Evolutionary conservation across 805 yeast species (phyloP).

Genomic region (Pichia occidentalis): DNA sequence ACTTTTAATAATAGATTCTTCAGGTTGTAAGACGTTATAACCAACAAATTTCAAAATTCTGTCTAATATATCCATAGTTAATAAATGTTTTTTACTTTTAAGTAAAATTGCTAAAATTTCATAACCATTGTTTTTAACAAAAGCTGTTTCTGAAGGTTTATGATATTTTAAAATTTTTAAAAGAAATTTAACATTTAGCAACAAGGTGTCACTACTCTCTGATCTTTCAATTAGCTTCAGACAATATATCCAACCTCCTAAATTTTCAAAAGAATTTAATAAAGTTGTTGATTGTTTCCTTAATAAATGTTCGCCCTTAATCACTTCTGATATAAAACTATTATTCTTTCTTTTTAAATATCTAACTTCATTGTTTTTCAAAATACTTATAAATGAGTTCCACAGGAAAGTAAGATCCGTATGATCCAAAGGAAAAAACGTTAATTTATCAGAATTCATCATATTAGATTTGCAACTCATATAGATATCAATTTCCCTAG

Average conservation of each 20-base stretch:
- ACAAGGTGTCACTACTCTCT: slow-evolving; percentile 29
- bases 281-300: slow-evolving; percentile 17
- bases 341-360: slow-evolving; percentile 1
- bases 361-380: background rate
- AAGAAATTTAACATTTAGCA: slow-evolving; percentile 34
- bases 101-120: slow-evolving; percentile 49
- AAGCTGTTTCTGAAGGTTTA: slow-evolving; percentile 44
- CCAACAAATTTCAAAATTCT: slow-evolving; percentile 49
- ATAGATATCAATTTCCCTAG: slow-evolving; percentile 1
- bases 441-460: background rate
- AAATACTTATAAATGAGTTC: background rate
- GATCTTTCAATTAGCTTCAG: slow-evolving; percentile 42
- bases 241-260: slow-evolving; percentile 48
- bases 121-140: slow-evolving; percentile 56
- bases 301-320: slow-evolving; percentile 3
- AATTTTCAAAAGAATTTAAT: slow-evolving; percentile 27
- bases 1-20: slow-evolving; percentile 52
- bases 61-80: slow-evolving; percentile 41
- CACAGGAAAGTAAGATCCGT: slow-evolving; percentile 4
- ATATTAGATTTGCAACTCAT: background rate
- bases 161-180: slow-evolving; percentile 39
- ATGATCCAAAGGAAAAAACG: background rate
- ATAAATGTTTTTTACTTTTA: slow-evolving; percentile 36
- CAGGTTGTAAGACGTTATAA: slow-evolving; percentile 42
- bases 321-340: no score